These are phyloP conservation scores for Fallopia convolvulus DNA, from an alignment of 148 eudicot species.

Conservation along the genomic window DNA sequence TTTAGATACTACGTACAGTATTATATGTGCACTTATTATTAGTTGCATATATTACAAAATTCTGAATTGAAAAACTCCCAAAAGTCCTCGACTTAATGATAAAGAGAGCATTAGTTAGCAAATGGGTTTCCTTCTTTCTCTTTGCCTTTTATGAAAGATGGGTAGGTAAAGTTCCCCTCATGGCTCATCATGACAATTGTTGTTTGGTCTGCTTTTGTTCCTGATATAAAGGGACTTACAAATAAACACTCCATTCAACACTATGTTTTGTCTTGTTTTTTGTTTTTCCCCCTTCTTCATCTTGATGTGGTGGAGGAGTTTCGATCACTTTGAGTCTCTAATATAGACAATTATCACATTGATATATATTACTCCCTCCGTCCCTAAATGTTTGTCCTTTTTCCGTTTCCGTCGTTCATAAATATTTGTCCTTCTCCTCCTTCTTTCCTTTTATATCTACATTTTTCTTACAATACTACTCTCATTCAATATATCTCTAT, in stretches of 20 bases:
- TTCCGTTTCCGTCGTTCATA: too few relatives aligned
- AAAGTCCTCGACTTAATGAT: slow-evolving; percentile 6
- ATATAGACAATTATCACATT: neutral
- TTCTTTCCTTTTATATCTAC: too few relatives aligned
- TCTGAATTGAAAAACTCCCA: neutral
- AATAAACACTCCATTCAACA: neutral
- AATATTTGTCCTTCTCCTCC: too few relatives aligned
- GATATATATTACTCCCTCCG: too few relatives aligned
- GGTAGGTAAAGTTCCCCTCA: neutral
- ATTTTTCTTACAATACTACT: too few relatives aligned
- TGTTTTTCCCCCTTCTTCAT: neutral
- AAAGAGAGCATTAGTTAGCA: neutral
- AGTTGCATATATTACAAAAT: neutral
- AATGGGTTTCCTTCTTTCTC: neutral
- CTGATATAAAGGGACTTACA: neutral
- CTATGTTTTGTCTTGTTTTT: neutral
- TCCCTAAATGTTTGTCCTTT: too few relatives aligned
- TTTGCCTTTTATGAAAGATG: neutral
- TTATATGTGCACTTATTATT: neutral
- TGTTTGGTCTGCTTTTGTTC: neutral
- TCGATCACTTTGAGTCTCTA: neutral
- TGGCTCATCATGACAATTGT: neutral
- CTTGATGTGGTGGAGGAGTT: neutral
- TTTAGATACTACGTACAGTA: neutral
- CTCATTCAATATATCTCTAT: too few relatives aligned